Base-by-base conservation (phyloP, 495 filamentous ascomycete species). In the Ramalina intermedia region DNA sequence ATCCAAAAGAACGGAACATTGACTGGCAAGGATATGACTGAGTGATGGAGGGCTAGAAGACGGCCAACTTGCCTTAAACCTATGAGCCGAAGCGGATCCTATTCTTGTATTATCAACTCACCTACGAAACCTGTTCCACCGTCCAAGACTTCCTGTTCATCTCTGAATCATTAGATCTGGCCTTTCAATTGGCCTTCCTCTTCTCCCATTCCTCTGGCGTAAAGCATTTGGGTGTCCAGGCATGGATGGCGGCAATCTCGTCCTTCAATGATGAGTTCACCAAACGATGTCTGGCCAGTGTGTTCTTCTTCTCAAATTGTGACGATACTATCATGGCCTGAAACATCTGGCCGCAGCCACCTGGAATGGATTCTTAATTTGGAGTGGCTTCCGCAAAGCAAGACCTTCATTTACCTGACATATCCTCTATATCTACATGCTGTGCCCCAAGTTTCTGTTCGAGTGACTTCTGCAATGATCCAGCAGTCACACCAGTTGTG, bases 141-240 rank as follows among this genome's bases (percentile, higher is more conserved):
- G 6, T 23, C 7, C 17, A 23, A 41, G 39, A 41, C 6, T 20
- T 20, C 18, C 29, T 11, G 12, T 18, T 18, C 8, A 17, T 9
- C 17, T 23, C 17, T n/a, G 7, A 11, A 3, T 33, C 7, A 13
- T 33, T 13, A 11, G 12, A 13, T 33, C 29, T 1, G 12, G 16
- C 21, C 21, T 11, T 4, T 24, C 41, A 24, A 5, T 18, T 27
- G 21, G 68, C 67, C 60, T 75, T 74, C 65, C 81, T 74, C 62
- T 74, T 80, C 69, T 82, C 79, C 81, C 85, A 96, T 69, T 98
- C 87, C 63, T 89, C 90, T 1, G 88, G 87, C 14, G 91, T 96
- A 69, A 83, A 86, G 65, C 93, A 96, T 67, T 89, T 94, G 21
- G 91, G 86, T 49, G 85, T 90, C 91, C 91, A 98, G n/a, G 91